phyloP scores from a whole-genome alignment of 371 early-diverging fungal species.

The Mortierella polycephala region DNA sequence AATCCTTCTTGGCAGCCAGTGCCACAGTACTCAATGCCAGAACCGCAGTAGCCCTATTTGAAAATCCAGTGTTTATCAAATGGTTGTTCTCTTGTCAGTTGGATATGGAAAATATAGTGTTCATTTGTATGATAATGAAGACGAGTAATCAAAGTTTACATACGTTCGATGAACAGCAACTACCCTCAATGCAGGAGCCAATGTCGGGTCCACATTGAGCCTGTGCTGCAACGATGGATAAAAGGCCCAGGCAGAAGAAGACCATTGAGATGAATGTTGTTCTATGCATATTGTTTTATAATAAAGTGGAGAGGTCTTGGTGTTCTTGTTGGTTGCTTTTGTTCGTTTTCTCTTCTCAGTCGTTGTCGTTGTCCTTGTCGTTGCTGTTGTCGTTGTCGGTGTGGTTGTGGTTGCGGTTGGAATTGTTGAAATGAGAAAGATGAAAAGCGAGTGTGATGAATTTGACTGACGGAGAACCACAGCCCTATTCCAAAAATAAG shows the following conservation, averaged over 20 bases:
- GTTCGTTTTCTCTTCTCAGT: too few relatives aligned
- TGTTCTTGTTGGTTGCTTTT: too few relatives aligned
- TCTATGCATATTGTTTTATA: constrained; percentile 11
- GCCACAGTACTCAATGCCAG: constrained; percentile 18
- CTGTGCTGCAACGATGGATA: constrained; percentile 33
- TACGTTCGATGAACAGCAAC: constrained; percentile 34
- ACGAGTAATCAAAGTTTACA: background rate
- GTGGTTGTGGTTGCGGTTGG: too few relatives aligned
- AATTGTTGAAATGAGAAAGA: too few relatives aligned
- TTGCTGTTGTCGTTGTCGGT: too few relatives aligned
- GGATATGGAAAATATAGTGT: background rate
- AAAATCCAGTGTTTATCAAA: background rate
- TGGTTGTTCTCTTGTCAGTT: background rate
- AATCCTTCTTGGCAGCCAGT: constrained; percentile 33
- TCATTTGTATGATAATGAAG: background rate
- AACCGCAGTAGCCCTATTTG: constrained; percentile 37
- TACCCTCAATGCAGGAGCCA: background rate
- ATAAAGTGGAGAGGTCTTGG: too few relatives aligned
- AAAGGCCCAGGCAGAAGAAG: constrained; percentile 18
- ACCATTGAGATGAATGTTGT: constrained; percentile 15
- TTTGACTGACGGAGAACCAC: too few relatives aligned
- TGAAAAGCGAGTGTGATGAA: too few relatives aligned
- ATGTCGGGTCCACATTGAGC: constrained; percentile 19
- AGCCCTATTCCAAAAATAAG: too few relatives aligned
- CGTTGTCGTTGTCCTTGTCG: too few relatives aligned